Evolutionary conservation across 192 early-diverging fungal genomes (phyloP).

Genomic region (Entophlyctis luteolus): DNA sequence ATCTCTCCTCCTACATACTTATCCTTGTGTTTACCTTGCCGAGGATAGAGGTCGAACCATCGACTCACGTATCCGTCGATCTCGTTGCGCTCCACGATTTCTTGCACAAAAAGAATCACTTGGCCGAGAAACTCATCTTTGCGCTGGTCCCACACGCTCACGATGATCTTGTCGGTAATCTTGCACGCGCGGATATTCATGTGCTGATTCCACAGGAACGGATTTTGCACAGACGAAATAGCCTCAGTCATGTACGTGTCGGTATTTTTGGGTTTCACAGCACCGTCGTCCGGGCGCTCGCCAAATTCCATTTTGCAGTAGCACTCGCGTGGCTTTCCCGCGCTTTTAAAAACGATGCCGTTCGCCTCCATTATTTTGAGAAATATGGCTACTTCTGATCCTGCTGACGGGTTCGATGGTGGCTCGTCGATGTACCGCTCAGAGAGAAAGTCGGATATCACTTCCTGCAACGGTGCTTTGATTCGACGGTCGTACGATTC

Average conservation of each 20-base stretch:
- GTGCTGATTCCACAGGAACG: constrained; percentile 47
- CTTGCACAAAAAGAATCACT: constrained; percentile 35
- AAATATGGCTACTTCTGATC: constrained; percentile 24
- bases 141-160: constrained; percentile 44
- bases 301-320: constrained; percentile 54
- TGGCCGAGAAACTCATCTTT: constrained; percentile 55
- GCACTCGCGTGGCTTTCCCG: constrained; percentile 41
- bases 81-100: constrained; percentile 37
- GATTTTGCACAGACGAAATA: constrained; percentile 12
- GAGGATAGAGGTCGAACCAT: constrained; percentile 36
- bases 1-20: constrained; percentile 58
- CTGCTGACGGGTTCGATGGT: not conserved
- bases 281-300: constrained; percentile 24
- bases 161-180: constrained; percentile 39
- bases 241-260: constrained; percentile 39
- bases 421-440: constrained; percentile 35
- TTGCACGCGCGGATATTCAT: constrained; percentile 34
- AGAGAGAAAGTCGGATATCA: constrained; percentile 38
- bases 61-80: constrained; percentile 31
- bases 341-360: constrained; percentile 46
- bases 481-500: constrained; percentile 32
- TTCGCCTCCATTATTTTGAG: constrained; percentile 52
- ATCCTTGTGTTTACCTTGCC: constrained; percentile 49
- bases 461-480: constrained; percentile 32
- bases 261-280: not conserved